Conservation (phyloP, 805 yeast species). For the Candida caryicola region DNA sequence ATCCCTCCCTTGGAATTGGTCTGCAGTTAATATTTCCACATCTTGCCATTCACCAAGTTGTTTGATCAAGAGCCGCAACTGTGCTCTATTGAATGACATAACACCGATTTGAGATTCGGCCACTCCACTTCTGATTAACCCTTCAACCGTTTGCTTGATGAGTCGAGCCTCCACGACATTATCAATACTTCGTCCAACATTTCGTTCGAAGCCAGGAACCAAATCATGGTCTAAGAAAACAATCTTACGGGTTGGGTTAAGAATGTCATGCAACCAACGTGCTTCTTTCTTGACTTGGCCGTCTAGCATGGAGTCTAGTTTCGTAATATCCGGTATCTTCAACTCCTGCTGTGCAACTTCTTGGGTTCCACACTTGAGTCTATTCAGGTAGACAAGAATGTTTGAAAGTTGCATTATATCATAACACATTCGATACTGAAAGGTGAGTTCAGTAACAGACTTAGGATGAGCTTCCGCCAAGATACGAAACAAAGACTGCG, state of each 20-base stretch:
- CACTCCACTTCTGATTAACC: slow-evolving; percentile 60
- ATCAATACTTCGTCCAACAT: slow-evolving; percentile 63
- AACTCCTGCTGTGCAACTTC: slow-evolving; percentile 60
- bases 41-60: slow-evolving; percentile 30
- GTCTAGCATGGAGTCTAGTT: slow-evolving; percentile 15
- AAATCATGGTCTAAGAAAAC: slow-evolving; percentile 77
- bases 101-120: slow-evolving; percentile 65
- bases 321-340: slow-evolving; percentile 42
- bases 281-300: background rate
- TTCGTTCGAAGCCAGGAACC: slow-evolving; percentile 55
- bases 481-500: slow-evolving; percentile 70
- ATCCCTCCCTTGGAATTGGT: slow-evolving; percentile 94
- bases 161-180: slow-evolving; percentile 72
- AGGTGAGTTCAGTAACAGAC: slow-evolving; percentile 70
- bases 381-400: slow-evolving; percentile 69
- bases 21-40: slow-evolving; percentile 87
- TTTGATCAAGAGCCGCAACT: slow-evolving; percentile 42
- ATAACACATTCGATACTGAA: slow-evolving; percentile 89
- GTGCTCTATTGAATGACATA: slow-evolving; percentile 86
- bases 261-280: slow-evolving; percentile 56
- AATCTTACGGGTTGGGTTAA: slow-evolving; percentile 59
- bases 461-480: slow-evolving; percentile 72
- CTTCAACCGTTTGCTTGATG: slow-evolving; percentile 58
- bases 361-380: slow-evolving; percentile 71
- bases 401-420: slow-evolving; percentile 87